phyloP scores from a whole-genome alignment of 192 early-diverging fungal genomes.

The Backusella sp. region DNA sequence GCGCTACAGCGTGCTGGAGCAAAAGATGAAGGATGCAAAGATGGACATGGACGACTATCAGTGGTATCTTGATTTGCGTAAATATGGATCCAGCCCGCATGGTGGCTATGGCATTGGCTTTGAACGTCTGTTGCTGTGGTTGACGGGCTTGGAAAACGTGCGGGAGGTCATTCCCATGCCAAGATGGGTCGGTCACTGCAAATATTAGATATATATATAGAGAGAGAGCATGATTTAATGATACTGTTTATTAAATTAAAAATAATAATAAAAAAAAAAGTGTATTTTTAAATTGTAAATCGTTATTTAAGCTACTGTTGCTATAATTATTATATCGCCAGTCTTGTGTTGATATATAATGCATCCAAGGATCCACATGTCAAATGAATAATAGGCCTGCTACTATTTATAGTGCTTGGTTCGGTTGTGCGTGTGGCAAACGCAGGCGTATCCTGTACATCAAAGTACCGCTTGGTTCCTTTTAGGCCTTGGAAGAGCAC shows the following conservation, averaged over 20 bases:
- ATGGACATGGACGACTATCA: conserved; percentile 67
- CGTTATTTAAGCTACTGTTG: neutral
- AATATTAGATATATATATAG: conserved; percentile 36
- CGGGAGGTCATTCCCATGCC: conserved; percentile 67
- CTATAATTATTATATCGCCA: neutral
- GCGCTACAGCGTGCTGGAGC: conserved; percentile 49
- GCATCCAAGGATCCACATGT: neutral
- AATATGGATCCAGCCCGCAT: conserved; percentile 81
- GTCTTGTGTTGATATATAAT: neutral
- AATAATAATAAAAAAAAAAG: neutral
- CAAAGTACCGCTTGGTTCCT: neutral
- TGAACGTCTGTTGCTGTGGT: conserved; percentile 74
- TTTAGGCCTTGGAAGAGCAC: neutral
- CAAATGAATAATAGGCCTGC: neutral
- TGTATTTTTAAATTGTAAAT: neutral
- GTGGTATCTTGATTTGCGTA: conserved; percentile 85
- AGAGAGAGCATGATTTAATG: too few species aligned
- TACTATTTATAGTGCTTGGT: neutral
- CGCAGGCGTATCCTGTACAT: neutral
- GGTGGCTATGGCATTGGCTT: conserved; percentile 92
- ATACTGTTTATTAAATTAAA: neutral
- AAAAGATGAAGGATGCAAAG: conserved; percentile 50
- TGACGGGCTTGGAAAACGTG: conserved; percentile 80
- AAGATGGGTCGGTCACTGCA: conserved; percentile 48
- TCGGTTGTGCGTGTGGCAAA: neutral